Evolutionary conservation across 2,329 filamentous ascomycete species (phyloP).

Genomic region (Fusarium musae): DNA sequence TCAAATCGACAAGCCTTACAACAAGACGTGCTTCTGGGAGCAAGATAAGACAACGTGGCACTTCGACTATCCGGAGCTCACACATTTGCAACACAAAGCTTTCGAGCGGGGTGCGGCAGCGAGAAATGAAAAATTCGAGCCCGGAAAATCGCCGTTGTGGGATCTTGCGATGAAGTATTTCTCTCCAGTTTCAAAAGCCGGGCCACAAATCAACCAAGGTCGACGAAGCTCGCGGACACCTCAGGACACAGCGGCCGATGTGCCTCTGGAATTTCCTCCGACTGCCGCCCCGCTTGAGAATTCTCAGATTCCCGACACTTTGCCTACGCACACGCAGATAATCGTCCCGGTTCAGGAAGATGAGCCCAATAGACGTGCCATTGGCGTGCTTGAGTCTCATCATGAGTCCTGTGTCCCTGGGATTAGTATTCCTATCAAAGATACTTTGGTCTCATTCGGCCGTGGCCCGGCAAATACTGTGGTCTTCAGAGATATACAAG

Average conservation of each 20-base stretch:
- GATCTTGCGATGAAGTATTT: slow-evolving; percentile 68
- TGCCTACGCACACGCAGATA: slow-evolving; percentile 51
- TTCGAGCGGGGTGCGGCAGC: slow-evolving; percentile 63
- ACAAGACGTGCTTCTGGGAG: slow-evolving; percentile 69
- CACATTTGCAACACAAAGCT: slow-evolving; percentile 65
- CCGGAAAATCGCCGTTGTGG: slow-evolving; percentile 64
- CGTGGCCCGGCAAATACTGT: slow-evolving; percentile 75
- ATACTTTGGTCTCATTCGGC: slow-evolving; percentile 80
- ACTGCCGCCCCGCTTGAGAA: slow-evolving; percentile 45
- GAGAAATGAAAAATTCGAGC: slow-evolving; percentile 64
- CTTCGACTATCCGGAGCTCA: slow-evolving; percentile 72
- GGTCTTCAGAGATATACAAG: slow-evolving; percentile 69
- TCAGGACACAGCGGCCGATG: slow-evolving; percentile 40
- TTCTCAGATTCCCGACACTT: slow-evolving; percentile 50
- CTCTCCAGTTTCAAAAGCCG: slow-evolving; percentile 54
- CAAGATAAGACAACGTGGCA: slow-evolving; percentile 68
- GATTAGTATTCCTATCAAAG: slow-evolving; percentile 72
- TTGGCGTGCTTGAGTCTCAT: slow-evolving; percentile 75
- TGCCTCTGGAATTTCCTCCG: slow-evolving; percentile 45
- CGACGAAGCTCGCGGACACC: slow-evolving; percentile 22
- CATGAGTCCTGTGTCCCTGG: slow-evolving; percentile 71
- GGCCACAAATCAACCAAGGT: slow-evolving; percentile 17
- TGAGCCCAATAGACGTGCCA: slow-evolving; percentile 53
- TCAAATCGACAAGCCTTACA: slow-evolving; percentile 66
- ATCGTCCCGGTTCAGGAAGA: slow-evolving; percentile 50